phyloP scores from a whole-genome alignment of 192 early-diverging fungal species.

The Entophlyctis helioformis region DNA sequence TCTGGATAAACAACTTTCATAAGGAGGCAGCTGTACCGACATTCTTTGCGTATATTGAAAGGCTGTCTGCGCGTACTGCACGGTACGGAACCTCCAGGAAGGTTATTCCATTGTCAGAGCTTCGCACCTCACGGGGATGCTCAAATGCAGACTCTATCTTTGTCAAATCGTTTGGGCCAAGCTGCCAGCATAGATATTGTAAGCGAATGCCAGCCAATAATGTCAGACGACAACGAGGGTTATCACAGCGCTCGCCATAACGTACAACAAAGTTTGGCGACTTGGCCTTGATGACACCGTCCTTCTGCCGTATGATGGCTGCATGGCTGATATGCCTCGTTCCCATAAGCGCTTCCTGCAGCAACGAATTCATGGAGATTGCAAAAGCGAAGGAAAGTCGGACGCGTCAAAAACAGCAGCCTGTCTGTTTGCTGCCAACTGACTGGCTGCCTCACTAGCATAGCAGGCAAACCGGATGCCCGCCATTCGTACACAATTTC shows the following conservation, averaged over 20 bases:
- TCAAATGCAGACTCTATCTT: slow-evolving; percentile 31
- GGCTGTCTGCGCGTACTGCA: slow-evolving; percentile 28
- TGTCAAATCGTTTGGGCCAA: background rate
- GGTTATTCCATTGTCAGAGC: slow-evolving; percentile 22
- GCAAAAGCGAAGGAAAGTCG: background rate
- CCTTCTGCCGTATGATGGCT: slow-evolving; percentile 36
- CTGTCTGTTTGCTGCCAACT: too few relatives aligned
- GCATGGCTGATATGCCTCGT: slow-evolving; percentile 34
- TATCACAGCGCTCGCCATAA: background rate
- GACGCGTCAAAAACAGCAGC: too few relatives aligned
- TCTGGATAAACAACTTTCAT: too few relatives aligned
- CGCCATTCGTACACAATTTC: too few relatives aligned
- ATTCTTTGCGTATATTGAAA: slow-evolving; percentile 40
- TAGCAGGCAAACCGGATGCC: too few relatives aligned
- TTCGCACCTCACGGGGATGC: slow-evolving; percentile 29
- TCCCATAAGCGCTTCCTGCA: slow-evolving; percentile 36
- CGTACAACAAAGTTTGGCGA: slow-evolving; percentile 27
- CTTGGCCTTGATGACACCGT: slow-evolving; percentile 38
- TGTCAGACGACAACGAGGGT: background rate
- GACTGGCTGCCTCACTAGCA: too few relatives aligned
- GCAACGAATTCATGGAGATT: slow-evolving; percentile 27
- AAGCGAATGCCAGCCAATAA: too few relatives aligned
- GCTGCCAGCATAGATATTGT: too few relatives aligned
- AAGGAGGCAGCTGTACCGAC: background rate
- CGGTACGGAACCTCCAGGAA: slow-evolving; percentile 29